phyloP scores from a whole-genome alignment of 176 grass and related monocot species.

The Bothriochloa decipiens region DNA sequence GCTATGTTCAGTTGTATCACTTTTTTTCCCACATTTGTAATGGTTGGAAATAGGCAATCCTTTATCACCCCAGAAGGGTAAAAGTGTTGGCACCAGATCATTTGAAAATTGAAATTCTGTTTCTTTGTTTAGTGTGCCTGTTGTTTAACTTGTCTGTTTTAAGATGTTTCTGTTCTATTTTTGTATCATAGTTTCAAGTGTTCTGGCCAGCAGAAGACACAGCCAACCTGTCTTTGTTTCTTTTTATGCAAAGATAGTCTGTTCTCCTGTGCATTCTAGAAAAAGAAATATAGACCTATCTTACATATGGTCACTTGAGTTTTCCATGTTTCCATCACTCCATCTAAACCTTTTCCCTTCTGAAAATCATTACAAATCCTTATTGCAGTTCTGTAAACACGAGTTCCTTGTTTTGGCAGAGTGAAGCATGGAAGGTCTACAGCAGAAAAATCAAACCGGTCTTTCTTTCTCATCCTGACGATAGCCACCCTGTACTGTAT shows the following conservation, averaged over 20 bases:
- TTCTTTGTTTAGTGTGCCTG: background rate
- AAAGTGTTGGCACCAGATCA: background rate
- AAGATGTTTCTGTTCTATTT: background rate
- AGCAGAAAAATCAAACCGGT: slow-evolving; percentile 72
- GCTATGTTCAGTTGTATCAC: background rate
- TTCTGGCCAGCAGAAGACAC: background rate
- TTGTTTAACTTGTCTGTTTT: background rate
- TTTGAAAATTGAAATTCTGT: background rate
- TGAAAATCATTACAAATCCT: background rate
- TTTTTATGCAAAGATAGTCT: background rate
- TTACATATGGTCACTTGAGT: slow-evolving; percentile 12
- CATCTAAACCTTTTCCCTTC: background rate
- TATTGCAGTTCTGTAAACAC: slow-evolving; percentile 3
- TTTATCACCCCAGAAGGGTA: background rate
- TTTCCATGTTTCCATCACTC: background rate
- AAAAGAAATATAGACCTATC: slow-evolving; percentile 1
- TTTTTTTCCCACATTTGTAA: background rate
- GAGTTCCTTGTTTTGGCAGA: slow-evolving; percentile 50
- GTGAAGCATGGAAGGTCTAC: slow-evolving; percentile 55
- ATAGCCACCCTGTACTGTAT: slow-evolving; percentile 74
- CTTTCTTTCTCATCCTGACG: slow-evolving; percentile 60
- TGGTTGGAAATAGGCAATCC: background rate
- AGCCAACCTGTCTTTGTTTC: slow-evolving; percentile 8
- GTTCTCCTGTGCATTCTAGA: background rate
- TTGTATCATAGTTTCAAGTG: background rate